A percentile compares a stretch with the other conserved stretches of the same genome.
These are phyloP conservation scores for Eurotiales sp. DNA, from an alignment of 2,329 filamentous ascomycete genomes.

Conservation along the genomic window DNA sequence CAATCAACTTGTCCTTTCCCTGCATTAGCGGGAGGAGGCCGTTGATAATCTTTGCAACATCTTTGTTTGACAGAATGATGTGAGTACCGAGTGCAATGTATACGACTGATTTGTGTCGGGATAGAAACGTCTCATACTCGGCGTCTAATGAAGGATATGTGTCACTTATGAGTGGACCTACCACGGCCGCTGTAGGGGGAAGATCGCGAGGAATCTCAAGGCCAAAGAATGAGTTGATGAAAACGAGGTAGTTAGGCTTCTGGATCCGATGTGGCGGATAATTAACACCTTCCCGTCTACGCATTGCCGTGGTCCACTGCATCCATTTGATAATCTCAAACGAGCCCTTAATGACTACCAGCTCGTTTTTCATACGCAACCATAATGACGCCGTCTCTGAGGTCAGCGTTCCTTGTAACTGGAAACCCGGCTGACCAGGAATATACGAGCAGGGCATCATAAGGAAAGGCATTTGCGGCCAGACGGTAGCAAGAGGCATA, in stretches of 20 bases:
- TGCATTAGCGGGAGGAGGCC: slow-evolving; percentile 27
- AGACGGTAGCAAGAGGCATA: slow-evolving; percentile 39
- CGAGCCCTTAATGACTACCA: slow-evolving; percentile 29
- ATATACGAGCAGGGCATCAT: slow-evolving; percentile 40
- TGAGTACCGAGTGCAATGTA: slow-evolving; percentile 46
- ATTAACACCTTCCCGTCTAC: slow-evolving; percentile 30
- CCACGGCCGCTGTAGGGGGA: slow-evolving; percentile 36
- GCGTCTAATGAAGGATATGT: slow-evolving; percentile 30
- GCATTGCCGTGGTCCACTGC: slow-evolving; percentile 32
- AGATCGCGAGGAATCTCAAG: slow-evolving; percentile 44
- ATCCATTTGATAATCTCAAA: slow-evolving; percentile 28
- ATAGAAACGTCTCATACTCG: slow-evolving; percentile 27
- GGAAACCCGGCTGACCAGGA: slow-evolving; percentile 41
- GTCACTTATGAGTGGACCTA: slow-evolving; percentile 42
- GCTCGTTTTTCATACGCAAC: slow-evolving; percentile 35
- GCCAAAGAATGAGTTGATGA: slow-evolving; percentile 46
- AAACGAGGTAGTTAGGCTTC: slow-evolving; percentile 40
- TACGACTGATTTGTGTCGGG: slow-evolving; percentile 28
- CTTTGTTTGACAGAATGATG: slow-evolving; percentile 28
- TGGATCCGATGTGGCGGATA: slow-evolving; percentile 24
- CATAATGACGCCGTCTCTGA: slow-evolving; percentile 39
- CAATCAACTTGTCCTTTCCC: slow-evolving; percentile 28
- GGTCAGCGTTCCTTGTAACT: slow-evolving; percentile 34
- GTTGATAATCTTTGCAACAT: slow-evolving; percentile 31
- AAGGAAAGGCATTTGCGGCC: slow-evolving; percentile 41